phyloP scores from a whole-genome alignment of 768 basidiomycete genomes.

The Favolaschia claudopus region DNA sequence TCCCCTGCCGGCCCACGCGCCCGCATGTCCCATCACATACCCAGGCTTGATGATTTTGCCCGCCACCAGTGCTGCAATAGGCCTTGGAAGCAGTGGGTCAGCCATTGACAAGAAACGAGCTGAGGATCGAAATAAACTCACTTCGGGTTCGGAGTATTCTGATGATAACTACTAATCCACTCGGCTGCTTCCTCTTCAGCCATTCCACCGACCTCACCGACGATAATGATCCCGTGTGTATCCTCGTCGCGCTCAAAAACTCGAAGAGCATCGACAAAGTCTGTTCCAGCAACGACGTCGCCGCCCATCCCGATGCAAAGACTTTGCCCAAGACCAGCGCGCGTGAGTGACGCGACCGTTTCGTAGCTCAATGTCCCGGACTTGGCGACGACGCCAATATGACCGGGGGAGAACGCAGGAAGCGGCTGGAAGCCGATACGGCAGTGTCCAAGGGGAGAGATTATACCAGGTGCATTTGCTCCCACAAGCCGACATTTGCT shows the following conservation, averaged over 20 bases:
- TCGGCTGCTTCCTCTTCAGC: constrained; percentile 22
- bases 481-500: constrained; percentile 18
- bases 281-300: constrained; percentile 20
- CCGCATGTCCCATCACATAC: constrained; percentile 22
- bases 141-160: not conserved
- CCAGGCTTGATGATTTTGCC: constrained; percentile 1
- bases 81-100: not conserved
- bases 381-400: constrained; percentile 19
- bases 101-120: not conserved
- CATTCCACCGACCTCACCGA: constrained; percentile 21
- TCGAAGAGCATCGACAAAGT: constrained; percentile 23
- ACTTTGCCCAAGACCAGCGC: constrained; percentile 23
- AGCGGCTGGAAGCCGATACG: constrained; percentile 27
- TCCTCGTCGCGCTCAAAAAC: constrained; percentile 11
- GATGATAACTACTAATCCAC: constrained; percentile 13
- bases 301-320: constrained; percentile 27
- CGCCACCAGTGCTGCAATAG: constrained; percentile 17
- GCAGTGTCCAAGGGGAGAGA: constrained; percentile 20
- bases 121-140: not conserved
- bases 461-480: constrained; percentile 22
- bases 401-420: constrained; percentile 9
- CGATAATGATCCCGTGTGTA: constrained; percentile 20
- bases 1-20: constrained; percentile 9
- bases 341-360: constrained; percentile 18
- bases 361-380: constrained; percentile 25